Conservation (phyloP, 441 rosid species). For the Capsella rubella region DNA sequence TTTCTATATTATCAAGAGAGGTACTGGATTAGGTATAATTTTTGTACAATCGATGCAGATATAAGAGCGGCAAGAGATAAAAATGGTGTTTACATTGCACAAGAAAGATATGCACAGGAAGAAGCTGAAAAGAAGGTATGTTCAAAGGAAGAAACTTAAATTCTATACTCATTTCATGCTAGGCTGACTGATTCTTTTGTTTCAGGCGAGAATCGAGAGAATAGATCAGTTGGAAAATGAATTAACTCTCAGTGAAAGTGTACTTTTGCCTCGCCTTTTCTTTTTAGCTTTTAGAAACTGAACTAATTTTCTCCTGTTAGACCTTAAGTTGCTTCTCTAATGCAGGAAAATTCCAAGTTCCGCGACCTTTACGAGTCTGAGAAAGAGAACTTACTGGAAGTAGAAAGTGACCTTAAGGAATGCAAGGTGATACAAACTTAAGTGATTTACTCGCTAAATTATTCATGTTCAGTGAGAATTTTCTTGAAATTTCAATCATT, state of each 20-base stretch:
- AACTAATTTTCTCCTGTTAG: conserved; percentile 2
- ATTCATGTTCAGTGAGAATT: conserved; percentile 16
- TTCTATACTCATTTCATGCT: background rate
- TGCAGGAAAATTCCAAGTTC: conserved; percentile 73
- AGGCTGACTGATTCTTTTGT: conserved; percentile 1
- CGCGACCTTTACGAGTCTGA: conserved; percentile 69
- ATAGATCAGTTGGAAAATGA: conserved; percentile 82
- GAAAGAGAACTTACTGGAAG: conserved; percentile 73
- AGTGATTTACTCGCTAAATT: conserved; percentile 19
- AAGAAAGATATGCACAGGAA: conserved; percentile 80
- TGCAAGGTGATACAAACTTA: conserved; percentile 62
- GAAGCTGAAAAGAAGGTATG: conserved; percentile 92
- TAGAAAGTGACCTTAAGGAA: conserved; percentile 67
- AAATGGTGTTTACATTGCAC: conserved; percentile 84
- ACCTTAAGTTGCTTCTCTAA: conserved; percentile 32
- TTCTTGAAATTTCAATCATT: conserved; percentile 28
- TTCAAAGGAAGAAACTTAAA: background rate
- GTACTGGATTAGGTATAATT: conserved; percentile 20
- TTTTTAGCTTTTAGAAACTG: conserved; percentile 13
- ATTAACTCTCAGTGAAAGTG: conserved; percentile 65
- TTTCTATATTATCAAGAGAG: conserved; percentile 6
- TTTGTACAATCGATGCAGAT: conserved; percentile 55
- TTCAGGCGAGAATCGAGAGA: conserved; percentile 72
- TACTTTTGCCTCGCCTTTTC: conserved; percentile 36
- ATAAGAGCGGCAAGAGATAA: conserved; percentile 91